Evolutionary conservation across 441 rosid species (phyloP).

Genomic region (Kokia cookei): DNA sequence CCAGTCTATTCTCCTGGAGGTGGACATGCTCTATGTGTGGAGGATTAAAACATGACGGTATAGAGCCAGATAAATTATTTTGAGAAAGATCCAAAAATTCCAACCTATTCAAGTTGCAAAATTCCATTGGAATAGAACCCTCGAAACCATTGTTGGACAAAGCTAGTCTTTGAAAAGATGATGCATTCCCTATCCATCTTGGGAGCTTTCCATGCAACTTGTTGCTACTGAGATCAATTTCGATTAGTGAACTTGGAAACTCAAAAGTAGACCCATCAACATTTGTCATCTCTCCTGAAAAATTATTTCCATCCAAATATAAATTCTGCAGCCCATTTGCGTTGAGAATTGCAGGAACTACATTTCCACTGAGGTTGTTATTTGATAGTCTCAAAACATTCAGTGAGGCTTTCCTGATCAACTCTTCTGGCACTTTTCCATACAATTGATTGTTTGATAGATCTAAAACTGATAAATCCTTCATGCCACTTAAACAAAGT

Average conservation of each 20-base stretch:
- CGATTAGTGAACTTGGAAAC: neutral
- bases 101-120: neutral
- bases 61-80: neutral
- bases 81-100: conserved; percentile 5
- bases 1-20: neutral
- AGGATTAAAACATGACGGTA: neutral
- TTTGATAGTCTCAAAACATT: neutral
- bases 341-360: neutral
- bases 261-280: neutral
- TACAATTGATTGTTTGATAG: neutral
- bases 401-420: neutral
- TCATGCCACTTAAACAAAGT: neutral
- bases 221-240: neutral
- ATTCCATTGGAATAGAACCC: neutral
- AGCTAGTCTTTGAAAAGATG: neutral
- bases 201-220: neutral
- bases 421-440: neutral
- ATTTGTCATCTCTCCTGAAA: neutral
- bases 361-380: neutral
- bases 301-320: conserved; percentile 1
- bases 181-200: neutral
- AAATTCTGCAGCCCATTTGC: neutral
- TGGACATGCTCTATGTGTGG: neutral
- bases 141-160: neutral
- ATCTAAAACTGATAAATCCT: neutral